These are phyloP conservation scores for Exserohilum turcica DNA, from an alignment of 2,329 filamentous ascomycete genomes.

Conservation along the genomic window DNA sequence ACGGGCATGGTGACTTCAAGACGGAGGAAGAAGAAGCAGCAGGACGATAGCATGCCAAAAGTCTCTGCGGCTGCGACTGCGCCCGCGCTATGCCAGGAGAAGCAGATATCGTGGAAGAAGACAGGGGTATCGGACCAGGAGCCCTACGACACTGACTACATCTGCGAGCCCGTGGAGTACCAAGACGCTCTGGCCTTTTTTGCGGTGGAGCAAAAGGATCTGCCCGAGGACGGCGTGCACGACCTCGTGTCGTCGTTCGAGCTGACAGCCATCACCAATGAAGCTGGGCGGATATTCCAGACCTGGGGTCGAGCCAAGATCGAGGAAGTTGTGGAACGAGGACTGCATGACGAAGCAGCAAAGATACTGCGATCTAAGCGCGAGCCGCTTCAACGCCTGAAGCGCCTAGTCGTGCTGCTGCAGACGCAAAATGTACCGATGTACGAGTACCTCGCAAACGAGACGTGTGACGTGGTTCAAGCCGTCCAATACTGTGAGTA, in stretches of 20 bases:
- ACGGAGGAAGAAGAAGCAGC: constrained; percentile 20
- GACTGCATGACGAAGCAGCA: constrained; percentile 18
- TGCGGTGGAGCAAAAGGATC: background rate
- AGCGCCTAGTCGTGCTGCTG: constrained; percentile 23
- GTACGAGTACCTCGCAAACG: constrained; percentile 28
- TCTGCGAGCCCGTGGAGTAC: constrained; percentile 5
- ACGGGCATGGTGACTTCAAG: constrained; percentile 39
- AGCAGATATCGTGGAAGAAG: background rate
- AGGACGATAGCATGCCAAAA: constrained; percentile 5
- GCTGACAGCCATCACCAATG: background rate
- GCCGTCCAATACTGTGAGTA: constrained; percentile 40
- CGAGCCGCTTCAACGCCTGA: constrained; percentile 24
- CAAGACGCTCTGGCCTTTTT: background rate
- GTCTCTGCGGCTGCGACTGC: constrained; percentile 7
- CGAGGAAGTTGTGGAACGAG: constrained; percentile 20
- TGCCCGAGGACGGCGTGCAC: constrained; percentile 3
- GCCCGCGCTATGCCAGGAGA: background rate
- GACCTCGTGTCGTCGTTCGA: constrained; percentile 5
- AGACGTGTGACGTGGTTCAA: constrained; percentile 38
- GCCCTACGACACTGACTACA: background rate
- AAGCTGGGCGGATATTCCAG: constrained; percentile 13
- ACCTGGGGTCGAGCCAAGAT: constrained; percentile 20
- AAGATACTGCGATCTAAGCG: constrained; percentile 17
- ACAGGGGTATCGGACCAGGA: too few species aligned
- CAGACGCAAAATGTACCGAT: constrained; percentile 25